Percentiles rank a stretch among this genome's conserved stretches.
Evolutionary conservation across 306 rosid genomes (phyloP).

Genomic region (Abrus precatorius): DNA sequence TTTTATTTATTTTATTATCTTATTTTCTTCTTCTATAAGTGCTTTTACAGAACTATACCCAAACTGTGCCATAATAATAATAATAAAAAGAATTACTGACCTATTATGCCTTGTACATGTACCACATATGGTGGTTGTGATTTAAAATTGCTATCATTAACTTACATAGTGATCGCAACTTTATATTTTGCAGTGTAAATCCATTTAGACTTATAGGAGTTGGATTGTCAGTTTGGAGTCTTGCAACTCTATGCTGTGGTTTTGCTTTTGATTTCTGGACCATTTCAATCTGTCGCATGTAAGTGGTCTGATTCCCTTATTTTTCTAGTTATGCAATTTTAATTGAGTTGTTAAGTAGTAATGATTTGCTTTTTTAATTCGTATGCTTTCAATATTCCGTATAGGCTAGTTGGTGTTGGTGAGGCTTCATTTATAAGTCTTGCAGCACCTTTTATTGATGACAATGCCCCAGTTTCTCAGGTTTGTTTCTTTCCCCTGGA

Average conservation of each 20-base stretch:
- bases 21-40: no score
- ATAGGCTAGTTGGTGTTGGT: constrained; percentile 89
- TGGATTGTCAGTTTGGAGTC: constrained; percentile 88
- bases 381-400: constrained; percentile 34
- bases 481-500: constrained; percentile 53
- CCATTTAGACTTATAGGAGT: constrained; percentile 91
- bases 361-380: constrained; percentile 19
- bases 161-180: constrained; percentile 3
- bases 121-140: constrained; percentile 16
- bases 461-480: constrained; percentile 84
- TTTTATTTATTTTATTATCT: no score
- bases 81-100: background rate
- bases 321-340: constrained; percentile 22
- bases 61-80: no score
- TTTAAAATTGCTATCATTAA: background rate
- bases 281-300: constrained; percentile 83
- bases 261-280: constrained; percentile 81
- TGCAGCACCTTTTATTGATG: constrained; percentile 96
- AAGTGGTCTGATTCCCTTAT: constrained; percentile 50
- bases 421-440: constrained; percentile 97
- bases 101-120: background rate
- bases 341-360: constrained; percentile 23
- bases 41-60: no score
- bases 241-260: constrained; percentile 71
- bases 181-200: constrained; percentile 69